Evolutionary conservation across 257 asterid species (phyloP).

Genomic region (Solanum sejunctum): DNA sequence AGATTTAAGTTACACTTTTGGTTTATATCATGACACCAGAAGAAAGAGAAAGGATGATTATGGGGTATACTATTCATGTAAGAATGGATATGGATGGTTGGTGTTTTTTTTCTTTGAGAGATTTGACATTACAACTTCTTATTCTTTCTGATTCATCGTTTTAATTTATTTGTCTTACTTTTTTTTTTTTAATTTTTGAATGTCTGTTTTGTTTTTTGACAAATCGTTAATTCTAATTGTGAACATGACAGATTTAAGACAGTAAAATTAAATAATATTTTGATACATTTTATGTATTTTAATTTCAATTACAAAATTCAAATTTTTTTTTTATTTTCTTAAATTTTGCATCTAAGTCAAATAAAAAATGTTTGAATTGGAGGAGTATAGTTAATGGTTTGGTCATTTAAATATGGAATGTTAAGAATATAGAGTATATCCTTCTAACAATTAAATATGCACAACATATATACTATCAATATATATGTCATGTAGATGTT

Average conservation of each 20-base stretch:
- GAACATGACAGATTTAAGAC: not conserved
- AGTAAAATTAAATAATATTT: not conserved
- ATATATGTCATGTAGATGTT: too few species aligned
- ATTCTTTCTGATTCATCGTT: not conserved
- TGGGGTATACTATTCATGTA: not conserved
- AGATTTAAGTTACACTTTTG: not conserved
- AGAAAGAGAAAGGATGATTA: not conserved
- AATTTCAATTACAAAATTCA: not conserved
- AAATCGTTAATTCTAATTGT: not conserved
- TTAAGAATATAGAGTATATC: too few species aligned
- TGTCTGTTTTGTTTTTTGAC: not conserved
- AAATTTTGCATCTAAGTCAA: not conserved
- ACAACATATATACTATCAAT: too few species aligned
- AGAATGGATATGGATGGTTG: not conserved
- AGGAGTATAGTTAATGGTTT: too few species aligned
- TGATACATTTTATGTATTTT: not conserved
- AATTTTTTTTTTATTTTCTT: not conserved
- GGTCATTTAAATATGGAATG: too few species aligned
- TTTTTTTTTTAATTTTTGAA: not conserved
- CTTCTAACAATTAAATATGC: too few species aligned
- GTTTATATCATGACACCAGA: not conserved
- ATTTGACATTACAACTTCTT: not conserved
- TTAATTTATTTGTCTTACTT: not conserved
- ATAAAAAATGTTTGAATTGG: too few species aligned
- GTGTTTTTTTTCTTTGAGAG: not conserved